phyloP scores from a whole-genome alignment of 2,329 filamentous ascomycete species.

The Biscogniauxia marginata region DNA sequence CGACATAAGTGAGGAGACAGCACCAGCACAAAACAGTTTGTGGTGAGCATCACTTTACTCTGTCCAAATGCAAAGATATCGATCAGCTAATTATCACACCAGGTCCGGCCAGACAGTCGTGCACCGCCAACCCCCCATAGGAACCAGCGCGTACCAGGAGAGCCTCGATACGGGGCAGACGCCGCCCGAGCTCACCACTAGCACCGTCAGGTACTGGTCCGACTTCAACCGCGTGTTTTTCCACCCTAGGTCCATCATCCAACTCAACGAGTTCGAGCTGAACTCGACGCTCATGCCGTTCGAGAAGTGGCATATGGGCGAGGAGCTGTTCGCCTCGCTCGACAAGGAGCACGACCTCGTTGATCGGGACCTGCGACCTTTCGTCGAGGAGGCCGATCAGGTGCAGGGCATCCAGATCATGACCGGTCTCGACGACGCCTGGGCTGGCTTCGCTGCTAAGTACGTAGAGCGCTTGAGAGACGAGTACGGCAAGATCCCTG shows the following conservation, averaged over 20 bases:
- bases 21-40: conserved; percentile 32
- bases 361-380: conserved; percentile 85
- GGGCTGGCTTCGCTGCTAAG: conserved; percentile 72
- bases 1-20: conserved; percentile 46
- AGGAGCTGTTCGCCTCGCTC: conserved; percentile 70
- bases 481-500: conserved; percentile 82
- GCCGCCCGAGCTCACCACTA: conserved; percentile 62
- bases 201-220: conserved; percentile 89
- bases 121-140: conserved; percentile 66
- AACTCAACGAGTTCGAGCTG: conserved; percentile 83
- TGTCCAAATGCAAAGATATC: background rate
- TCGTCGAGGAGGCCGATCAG: conserved; percentile 90
- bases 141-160: conserved; percentile 72
- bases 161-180: conserved; percentile 70
- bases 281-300: conserved; percentile 80
- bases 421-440: conserved; percentile 71
- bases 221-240: conserved; percentile 93
- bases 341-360: conserved; percentile 82
- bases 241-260: conserved; percentile 83
- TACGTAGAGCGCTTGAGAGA: conserved; percentile 80
- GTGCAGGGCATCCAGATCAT: conserved; percentile 85
- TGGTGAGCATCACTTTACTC: conserved; percentile 34
- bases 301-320: conserved; percentile 70
- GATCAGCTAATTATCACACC: background rate
- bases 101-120: conserved; percentile 68